phyloP scores from a whole-genome alignment of 108 stramenopile species.

The Fragilaria radians region DNA sequence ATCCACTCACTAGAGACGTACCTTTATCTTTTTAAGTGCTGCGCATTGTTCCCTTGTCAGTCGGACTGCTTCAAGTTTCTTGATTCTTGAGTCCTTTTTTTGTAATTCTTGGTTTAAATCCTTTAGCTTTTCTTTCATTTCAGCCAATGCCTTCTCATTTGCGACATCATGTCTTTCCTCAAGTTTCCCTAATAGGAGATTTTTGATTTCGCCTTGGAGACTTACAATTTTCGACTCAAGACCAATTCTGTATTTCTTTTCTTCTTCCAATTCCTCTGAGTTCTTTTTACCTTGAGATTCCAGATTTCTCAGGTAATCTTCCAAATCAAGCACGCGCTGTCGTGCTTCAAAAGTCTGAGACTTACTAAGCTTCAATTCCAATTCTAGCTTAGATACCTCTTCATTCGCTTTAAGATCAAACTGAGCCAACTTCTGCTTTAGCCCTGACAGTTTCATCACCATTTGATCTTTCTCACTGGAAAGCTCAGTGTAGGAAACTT shows the following conservation, averaged over 20 bases:
- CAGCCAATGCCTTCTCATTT: conserved; percentile 15
- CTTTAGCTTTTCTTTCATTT: conserved; percentile 38
- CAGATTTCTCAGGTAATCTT: not conserved
- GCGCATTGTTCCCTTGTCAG: conserved; percentile 73
- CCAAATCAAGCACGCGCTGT: conserved; percentile 9
- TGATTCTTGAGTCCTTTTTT: conserved; percentile 67
- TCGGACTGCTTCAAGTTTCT: conserved; percentile 62
- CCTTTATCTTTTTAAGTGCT: conserved; percentile 69
- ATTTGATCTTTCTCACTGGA: conserved; percentile 3
- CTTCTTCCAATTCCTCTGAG: conserved; percentile 1
- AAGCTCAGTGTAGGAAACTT: conserved; percentile 3
- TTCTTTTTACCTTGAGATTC: not conserved
- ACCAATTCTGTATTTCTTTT: conserved; percentile 18
- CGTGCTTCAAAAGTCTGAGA: not conserved
- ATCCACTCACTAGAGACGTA: conserved; percentile 8
- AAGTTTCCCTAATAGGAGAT: conserved; percentile 14
- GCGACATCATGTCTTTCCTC: conserved; percentile 18
- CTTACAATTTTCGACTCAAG: conserved; percentile 7
- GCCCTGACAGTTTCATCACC: conserved; percentile 3
- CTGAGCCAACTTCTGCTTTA: not conserved
- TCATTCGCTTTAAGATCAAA: conserved; percentile 3
- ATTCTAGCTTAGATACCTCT: conserved; percentile 25
- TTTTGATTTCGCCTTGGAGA: conserved; percentile 22
- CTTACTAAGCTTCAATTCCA: conserved; percentile 20
- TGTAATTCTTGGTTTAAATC: conserved; percentile 32